These are phyloP conservation scores for Botryotinia convoluta DNA, from an alignment of 2,329 filamentous ascomycete species.

Conservation along the genomic window DNA sequence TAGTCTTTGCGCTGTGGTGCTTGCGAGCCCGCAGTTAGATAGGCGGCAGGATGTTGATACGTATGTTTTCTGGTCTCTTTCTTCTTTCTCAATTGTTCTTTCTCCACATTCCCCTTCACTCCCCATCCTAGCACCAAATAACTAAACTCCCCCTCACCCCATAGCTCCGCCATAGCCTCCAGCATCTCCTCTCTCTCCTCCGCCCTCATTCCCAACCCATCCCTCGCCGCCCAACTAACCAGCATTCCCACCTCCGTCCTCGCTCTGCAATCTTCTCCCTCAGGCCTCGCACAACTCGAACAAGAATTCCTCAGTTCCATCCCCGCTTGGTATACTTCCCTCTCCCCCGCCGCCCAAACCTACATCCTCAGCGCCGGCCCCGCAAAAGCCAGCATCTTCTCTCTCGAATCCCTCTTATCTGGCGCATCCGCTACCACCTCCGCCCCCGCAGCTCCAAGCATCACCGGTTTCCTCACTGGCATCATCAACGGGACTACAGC, in stretches of 20 bases:
- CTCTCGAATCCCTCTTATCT: not conserved
- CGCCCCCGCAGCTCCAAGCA: not conserved
- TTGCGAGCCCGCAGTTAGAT: not conserved
- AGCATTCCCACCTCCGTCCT: conserved; percentile 12
- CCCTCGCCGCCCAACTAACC: conserved; percentile 12
- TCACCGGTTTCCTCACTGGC: not conserved
- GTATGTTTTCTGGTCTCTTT: not conserved
- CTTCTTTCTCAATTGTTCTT: not conserved
- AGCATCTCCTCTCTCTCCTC: conserved; percentile 4
- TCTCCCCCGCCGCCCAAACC: not conserved
- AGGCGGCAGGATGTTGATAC: not conserved
- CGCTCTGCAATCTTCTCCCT: conserved; percentile 6
- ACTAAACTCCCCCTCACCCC: not conserved
- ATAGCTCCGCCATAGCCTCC: conserved; percentile 5
- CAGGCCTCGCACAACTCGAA: not conserved
- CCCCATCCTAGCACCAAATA: not conserved
- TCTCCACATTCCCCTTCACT: too few species aligned
- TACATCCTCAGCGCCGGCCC: not conserved
- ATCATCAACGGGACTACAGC: not conserved
- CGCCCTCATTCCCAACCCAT: not conserved
- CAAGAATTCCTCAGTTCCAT: not conserved
- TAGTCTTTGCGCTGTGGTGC: conserved; percentile 15
- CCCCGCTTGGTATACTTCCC: conserved; percentile 10
- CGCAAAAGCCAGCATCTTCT: not conserved
- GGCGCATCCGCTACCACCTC: not conserved